These are phyloP conservation scores for Biscogniauxia marginata DNA, from an alignment of 2,329 filamentous ascomycete genomes.

Conservation along the genomic window DNA sequence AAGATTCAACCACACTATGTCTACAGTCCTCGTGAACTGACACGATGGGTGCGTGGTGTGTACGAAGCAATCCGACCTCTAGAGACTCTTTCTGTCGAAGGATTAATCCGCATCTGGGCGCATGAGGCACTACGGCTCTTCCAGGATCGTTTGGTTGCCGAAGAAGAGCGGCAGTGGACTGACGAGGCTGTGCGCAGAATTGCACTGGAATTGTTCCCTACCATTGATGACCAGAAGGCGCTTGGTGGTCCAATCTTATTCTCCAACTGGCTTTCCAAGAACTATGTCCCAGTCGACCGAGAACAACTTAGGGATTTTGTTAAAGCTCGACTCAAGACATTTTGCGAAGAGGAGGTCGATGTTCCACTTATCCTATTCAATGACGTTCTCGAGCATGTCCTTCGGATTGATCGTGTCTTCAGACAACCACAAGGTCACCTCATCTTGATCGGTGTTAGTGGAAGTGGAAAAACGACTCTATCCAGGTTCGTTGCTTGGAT, in stretches of 20 bases:
- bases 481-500: conserved; percentile 99
- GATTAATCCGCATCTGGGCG: conserved; percentile 94
- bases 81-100: conserved; percentile 83
- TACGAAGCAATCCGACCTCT: conserved; percentile 96
- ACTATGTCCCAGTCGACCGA: conserved; percentile 94
- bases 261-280: conserved; percentile 99
- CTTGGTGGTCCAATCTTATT: conserved; percentile 92
- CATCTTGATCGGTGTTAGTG: conserved; percentile 97
- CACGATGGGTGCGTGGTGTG: conserved; percentile 93
- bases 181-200: conserved; percentile 83
- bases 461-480: conserved; percentile 96
- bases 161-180: conserved; percentile 95
- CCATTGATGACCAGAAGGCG: conserved; percentile 86
- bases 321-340: conserved; percentile 93
- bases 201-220: conserved; percentile 89
- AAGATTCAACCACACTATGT: conserved; percentile 98
- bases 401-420: conserved; percentile 98
- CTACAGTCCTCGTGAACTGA: conserved; percentile 97
- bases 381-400: conserved; percentile 94
- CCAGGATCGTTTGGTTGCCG: conserved; percentile 92
- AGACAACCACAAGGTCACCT: conserved; percentile 96
- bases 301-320: conserved; percentile 96
- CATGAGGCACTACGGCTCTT: conserved; percentile 95
- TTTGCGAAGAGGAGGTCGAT: conserved; percentile 99
- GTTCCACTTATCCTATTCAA: conserved; percentile 99